Conservation (phyloP, 1,139 yeast species). For the Pichia sp. region DNA sequence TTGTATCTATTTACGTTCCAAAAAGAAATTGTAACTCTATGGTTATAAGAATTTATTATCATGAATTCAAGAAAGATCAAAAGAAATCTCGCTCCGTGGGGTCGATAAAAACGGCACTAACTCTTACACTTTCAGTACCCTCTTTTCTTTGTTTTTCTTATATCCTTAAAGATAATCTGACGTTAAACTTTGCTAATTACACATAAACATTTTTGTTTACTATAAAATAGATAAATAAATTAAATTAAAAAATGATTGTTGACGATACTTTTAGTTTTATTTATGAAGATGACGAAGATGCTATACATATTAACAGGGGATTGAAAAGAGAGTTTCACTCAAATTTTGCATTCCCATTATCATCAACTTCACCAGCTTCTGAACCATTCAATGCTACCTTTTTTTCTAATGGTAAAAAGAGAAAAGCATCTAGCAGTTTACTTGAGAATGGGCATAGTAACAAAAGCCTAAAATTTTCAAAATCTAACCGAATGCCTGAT, state of each 20-base stretch:
- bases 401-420: not conserved
- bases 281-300: slow-evolving; percentile 9
- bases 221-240: not conserved
- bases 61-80: not conserved
- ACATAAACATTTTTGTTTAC: not conserved
- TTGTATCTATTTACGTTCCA: no score
- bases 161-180: not conserved
- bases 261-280: not conserved
- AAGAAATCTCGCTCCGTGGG: not conserved
- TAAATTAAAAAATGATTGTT: not conserved
- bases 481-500: slow-evolving; percentile 7
- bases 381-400: not conserved
- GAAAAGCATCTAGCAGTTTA: not conserved
- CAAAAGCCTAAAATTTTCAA: not conserved
- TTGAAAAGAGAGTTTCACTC: slow-evolving; percentile 1
- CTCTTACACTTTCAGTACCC: not conserved
- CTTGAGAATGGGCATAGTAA: not conserved
- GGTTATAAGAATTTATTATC: not conserved
- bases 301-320: slow-evolving; percentile 1
- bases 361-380: not conserved
- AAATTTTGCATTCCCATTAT: not conserved
- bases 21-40: not conserved
- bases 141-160: not conserved
- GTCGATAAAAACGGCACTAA: not conserved
- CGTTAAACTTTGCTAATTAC: not conserved